phyloP scores from a whole-genome alignment of 768 basidiomycete genomes.

The Pleurotus eryngii region DNA sequence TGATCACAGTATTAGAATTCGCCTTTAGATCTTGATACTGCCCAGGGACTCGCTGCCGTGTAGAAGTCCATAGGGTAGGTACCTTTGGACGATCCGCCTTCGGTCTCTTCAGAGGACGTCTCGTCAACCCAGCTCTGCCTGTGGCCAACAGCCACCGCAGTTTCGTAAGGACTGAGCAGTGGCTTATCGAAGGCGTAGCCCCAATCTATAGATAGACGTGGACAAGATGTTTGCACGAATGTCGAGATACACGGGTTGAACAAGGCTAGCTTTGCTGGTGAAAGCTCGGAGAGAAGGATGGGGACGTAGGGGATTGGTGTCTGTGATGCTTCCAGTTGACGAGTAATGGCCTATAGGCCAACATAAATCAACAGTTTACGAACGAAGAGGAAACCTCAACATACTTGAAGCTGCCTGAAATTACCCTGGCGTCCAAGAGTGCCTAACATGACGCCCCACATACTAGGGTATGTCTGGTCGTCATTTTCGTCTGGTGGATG shows the following conservation, averaged over 20 bases:
- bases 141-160: constrained; percentile 77
- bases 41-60: constrained; percentile 75
- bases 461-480: constrained; percentile 16
- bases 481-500: constrained; percentile 5
- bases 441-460: constrained; percentile 93
- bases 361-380: not conserved
- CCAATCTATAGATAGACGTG: constrained; percentile 97
- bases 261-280: constrained; percentile 86
- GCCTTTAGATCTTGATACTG: constrained; percentile 57
- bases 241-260: constrained; percentile 80
- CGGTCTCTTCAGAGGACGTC: constrained; percentile 11
- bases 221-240: constrained; percentile 96
- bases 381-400: constrained; percentile 2
- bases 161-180: constrained; percentile 90
- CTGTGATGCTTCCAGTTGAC: constrained; percentile 56
- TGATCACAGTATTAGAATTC: constrained; percentile 29
- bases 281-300: constrained; percentile 94
- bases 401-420: constrained; percentile 79
- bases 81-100: constrained; percentile 31
- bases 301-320: constrained; percentile 74
- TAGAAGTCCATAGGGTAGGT: constrained; percentile 98
- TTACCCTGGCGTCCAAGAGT: constrained; percentile 95
- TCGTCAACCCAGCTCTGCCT: constrained; percentile 61
- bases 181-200: constrained; percentile 93
- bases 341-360: constrained; percentile 59